phyloP scores from a whole-genome alignment of 768 basidiomycete genomes.

The Mycena venus region DNA sequence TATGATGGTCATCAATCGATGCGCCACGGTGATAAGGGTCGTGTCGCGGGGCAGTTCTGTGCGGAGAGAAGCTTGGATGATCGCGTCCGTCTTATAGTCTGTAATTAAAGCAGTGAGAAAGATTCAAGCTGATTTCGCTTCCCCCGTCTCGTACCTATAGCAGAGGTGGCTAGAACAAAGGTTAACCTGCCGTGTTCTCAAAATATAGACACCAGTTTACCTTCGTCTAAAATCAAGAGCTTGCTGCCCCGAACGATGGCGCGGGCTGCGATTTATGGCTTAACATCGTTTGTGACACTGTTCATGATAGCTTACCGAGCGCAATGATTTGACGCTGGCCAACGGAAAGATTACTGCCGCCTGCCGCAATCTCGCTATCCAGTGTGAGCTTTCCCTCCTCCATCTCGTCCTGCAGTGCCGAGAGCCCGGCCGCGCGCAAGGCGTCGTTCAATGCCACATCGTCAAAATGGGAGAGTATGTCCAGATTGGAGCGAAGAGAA shows the following conservation, averaged over 20 bases:
- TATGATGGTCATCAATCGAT: constrained; percentile 49
- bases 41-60: constrained; percentile 46
- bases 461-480: constrained; percentile 58
- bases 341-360: constrained; percentile 58
- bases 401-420: constrained; percentile 7
- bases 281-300: background rate
- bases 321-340: constrained; percentile 53
- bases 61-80: constrained; percentile 58
- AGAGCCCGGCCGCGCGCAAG: constrained; percentile 49
- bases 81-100: constrained; percentile 51
- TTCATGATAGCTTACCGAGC: constrained; percentile 35
- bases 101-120: background rate
- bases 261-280: constrained; percentile 35
- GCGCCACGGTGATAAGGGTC: constrained; percentile 37
- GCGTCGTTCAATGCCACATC: constrained; percentile 53
- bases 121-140: background rate
- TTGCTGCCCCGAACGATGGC: constrained; percentile 70
- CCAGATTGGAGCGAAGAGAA: constrained; percentile 57
- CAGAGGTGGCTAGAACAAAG: constrained; percentile 2
- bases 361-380: constrained; percentile 58
- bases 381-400: constrained; percentile 41
- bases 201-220: constrained; percentile 33
- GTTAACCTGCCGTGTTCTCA: too few species aligned
- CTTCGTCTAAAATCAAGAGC: constrained; percentile 69
- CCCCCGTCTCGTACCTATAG: background rate